Base-by-base conservation (phyloP, 176 grass and related monocot species). In the Eleusine indica region DNA sequence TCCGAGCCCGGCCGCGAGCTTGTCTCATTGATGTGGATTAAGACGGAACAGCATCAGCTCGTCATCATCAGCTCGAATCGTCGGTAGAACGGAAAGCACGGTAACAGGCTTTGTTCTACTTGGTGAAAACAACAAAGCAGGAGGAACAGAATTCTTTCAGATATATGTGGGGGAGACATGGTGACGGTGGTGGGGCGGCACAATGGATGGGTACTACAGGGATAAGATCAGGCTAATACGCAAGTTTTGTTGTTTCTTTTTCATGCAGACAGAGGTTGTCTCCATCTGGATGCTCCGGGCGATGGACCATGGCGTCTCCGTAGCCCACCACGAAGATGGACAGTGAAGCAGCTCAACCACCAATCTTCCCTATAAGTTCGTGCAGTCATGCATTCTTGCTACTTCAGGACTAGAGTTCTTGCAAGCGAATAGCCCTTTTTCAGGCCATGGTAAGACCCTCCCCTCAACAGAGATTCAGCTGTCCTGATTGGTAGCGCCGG, bases 141-240 rank as follows among this genome's bases (percentile, higher is more conserved):
- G 14, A 4, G 51, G 51, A 17, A 17, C 8, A 21, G 43, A 3
- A 17, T 14, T 56, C 42, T 49, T 28, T 9, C 5, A 47, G 28
- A 49, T 16, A 49, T 16, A 3, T 42, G 52, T 38, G 22, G 28
- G 80, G 56, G 30, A 76, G 72, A 54, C 63, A 69, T 22, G 49
- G 16, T 69, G 16, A n/a, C 53, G 57, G 60, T 32, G 22, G 60
- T 25, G n/a, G 16, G 18, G 18, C 21, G n/a, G 32, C 10, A 17
- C 12, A 39, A 43, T 77, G 74, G 74, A 56, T 19, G 14, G 51
- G 17, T 7, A 56, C 6, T 6, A 35, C 2, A 35, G 32, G 54
- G 54, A 85, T 77, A 44, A 64, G 74, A 85, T 71, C 28, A 11
- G 58, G 48, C 66, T 61, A 35, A 35, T 35, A 48, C 29, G 83